Conservation (phyloP, 2,329 filamentous ascomycete genomes). For the Pestalotiopsis fici region DNA sequence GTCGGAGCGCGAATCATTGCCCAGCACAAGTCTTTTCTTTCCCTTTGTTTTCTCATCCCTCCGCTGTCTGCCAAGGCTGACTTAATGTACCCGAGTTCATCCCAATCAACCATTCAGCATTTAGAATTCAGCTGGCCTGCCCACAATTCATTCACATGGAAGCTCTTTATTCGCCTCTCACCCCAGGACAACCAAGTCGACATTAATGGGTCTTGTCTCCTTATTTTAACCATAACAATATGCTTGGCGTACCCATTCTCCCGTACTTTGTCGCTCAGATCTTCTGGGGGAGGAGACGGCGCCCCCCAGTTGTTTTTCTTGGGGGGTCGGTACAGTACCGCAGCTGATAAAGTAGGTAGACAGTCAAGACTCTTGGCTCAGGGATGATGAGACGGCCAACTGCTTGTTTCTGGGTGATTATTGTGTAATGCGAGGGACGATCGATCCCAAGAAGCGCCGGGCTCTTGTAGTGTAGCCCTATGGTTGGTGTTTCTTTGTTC, state of each 20-base stretch:
- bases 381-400: neutral
- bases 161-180: neutral
- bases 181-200: neutral
- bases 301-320: neutral
- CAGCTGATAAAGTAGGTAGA: neutral
- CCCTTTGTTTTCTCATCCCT: neutral
- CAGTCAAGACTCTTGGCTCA: neutral
- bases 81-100: neutral
- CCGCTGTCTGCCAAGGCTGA: neutral
- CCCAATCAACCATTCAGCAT: neutral
- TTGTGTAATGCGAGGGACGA: neutral
- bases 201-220: neutral
- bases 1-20: neutral
- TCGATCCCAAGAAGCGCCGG: neutral
- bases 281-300: neutral
- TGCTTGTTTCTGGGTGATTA: neutral
- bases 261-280: neutral
- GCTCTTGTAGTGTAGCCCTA: neutral
- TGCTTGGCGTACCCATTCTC: neutral
- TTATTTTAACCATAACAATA: constrained; percentile 9
- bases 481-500: neutral
- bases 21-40: neutral
- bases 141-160: neutral
- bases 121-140: neutral
- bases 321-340: neutral